Conservation (phyloP, 2,329 filamentous ascomycete species). For the Ilyonectria destructans region DNA sequence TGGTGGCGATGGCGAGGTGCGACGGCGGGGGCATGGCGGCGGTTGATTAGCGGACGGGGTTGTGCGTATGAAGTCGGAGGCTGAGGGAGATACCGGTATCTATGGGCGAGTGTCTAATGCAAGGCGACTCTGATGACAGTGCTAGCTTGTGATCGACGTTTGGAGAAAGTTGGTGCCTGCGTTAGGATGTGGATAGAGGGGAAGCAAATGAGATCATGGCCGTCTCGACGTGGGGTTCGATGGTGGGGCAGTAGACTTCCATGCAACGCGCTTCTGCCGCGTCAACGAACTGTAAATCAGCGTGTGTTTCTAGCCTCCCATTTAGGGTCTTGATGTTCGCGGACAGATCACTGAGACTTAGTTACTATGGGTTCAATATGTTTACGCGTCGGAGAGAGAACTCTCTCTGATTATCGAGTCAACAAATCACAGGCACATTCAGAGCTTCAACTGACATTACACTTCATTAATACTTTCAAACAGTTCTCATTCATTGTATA, state of each 20-base stretch:
- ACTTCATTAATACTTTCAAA: background rate
- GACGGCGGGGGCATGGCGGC: slow-evolving; percentile 81
- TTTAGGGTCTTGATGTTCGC: no score
- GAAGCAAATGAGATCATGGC: slow-evolving; percentile 51
- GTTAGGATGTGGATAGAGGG: slow-evolving; percentile 32
- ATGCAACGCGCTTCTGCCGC: slow-evolving; percentile 25
- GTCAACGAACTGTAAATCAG: background rate
- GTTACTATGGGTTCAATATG: no score
- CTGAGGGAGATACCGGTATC: background rate
- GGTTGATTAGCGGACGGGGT: slow-evolving; percentile 5
- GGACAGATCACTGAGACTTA: no score
- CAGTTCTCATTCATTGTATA: slow-evolving; percentile 30
- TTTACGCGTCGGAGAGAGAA: no score
- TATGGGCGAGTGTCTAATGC: background rate
- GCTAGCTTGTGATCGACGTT: slow-evolving; percentile 13
- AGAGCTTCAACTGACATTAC: background rate
- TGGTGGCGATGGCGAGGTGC: slow-evolving; percentile 84
- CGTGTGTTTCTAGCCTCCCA: no score
- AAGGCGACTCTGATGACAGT: background rate
- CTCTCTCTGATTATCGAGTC: background rate
- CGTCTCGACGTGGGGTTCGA: slow-evolving; percentile 42
- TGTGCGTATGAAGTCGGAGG: background rate
- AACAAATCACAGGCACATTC: slow-evolving; percentile 1
- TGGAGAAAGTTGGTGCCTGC: slow-evolving; percentile 42
- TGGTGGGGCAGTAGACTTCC: slow-evolving; percentile 45